Base-by-base conservation (phyloP, 805 yeast genomes). In the Jamesozyma rosinii region DNA sequence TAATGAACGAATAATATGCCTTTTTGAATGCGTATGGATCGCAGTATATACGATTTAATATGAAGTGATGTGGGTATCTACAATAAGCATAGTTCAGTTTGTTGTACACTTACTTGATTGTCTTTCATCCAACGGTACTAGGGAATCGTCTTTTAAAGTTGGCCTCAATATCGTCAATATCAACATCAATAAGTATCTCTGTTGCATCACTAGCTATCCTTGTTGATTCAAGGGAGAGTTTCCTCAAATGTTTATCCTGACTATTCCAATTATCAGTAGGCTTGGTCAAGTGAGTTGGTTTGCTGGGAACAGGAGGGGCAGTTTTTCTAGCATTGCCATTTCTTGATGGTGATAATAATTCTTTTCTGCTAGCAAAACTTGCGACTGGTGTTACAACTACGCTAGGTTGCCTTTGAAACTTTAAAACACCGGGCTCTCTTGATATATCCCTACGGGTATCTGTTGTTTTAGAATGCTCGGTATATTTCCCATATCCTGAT, bases 401-500 rank as follows among this genome's bases (percentile, higher is more conserved):
- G 29, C 38, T 30, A 5, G 47, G 30, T 41, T 22, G 17, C 19
- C 36, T 34, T 14, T 33, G 36, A 21, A n/a, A 4, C 5, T 21
- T 35, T 3, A 18, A 10, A 11, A 11, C 13, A 18, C 17, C 11
- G 27, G 18, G 30, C 22, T 14, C 18, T 21, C 33, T 3, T 9
- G n/a, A 27, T 14, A 17, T 5, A 14, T 15, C 17, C 10, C 4
- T 15, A 4, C 6, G 19, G 17, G 5, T 33, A 9, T 32, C 14
- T 22, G 14, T n/a, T 17, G n/a, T 22, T 18, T 18, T 27, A 13
- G 34, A n/a, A 19, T 15, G 27, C 39, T 72, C 81, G 0, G 89
- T 79, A 56, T 74, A 84, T 57, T 77, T 76, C 6, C 95, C 95
- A 60, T 88, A 87, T 0, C 95, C 95, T 4, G 70, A 61, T 0